Conservation (phyloP, 768 basidiomycete species). For the Collybia nuda region DNA sequence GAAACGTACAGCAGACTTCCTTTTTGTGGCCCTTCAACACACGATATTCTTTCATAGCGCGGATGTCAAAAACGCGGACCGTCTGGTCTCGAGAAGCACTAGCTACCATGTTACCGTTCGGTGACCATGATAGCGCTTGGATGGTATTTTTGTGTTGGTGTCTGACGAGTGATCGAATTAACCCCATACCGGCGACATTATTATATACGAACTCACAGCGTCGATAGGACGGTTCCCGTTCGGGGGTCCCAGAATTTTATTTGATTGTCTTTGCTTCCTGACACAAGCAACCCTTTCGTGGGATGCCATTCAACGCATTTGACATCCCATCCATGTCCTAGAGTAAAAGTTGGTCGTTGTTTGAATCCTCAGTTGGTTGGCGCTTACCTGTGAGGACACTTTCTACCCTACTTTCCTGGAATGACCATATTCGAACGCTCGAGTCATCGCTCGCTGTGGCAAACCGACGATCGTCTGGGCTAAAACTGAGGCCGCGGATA, state of each 20-base stretch:
- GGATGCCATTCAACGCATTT: constrained; percentile 99
- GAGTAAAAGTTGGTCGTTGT: not conserved
- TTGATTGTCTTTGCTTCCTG: constrained; percentile 96
- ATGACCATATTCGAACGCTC: constrained; percentile 92
- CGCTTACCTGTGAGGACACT: constrained; percentile 75
- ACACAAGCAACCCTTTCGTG: constrained; percentile 90
- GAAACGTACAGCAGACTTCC: constrained; percentile 88
- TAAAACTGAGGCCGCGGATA: constrained; percentile 88
- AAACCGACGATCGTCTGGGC: constrained; percentile 88
- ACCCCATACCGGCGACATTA: not conserved
- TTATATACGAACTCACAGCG: constrained; percentile 51
- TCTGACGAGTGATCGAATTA: constrained; percentile 35
- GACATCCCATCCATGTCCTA: constrained; percentile 99
- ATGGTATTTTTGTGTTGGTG: constrained; percentile 98
- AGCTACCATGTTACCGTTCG: constrained; percentile 91
- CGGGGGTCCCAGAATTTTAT: constrained; percentile 99
- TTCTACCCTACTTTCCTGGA: constrained; percentile 89
- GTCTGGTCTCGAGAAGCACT: constrained; percentile 95
- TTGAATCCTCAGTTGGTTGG: too few species aligned
- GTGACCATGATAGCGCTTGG: constrained; percentile 91
- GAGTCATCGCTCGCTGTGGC: constrained; percentile 97
- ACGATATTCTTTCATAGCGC: constrained; percentile 95
- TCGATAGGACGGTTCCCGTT: constrained; percentile 86
- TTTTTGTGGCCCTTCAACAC: constrained; percentile 95
- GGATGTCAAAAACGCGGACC: constrained; percentile 94